Conservation (phyloP, 495 filamentous ascomycete species). For the Aspergillus cavernicola region DNA sequence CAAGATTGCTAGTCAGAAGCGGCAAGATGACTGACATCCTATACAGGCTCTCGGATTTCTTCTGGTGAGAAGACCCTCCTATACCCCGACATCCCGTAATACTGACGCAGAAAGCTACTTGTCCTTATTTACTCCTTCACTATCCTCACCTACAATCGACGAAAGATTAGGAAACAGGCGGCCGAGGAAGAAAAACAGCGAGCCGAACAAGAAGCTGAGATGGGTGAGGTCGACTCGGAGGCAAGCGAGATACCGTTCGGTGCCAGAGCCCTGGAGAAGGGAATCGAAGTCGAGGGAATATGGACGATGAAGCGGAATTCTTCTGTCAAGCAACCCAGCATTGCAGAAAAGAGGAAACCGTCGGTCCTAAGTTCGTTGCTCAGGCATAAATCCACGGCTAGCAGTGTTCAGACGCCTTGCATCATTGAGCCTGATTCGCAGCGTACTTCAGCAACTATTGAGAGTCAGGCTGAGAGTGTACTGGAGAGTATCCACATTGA, state of each 20-base stretch:
- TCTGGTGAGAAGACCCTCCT: conserved; percentile 47
- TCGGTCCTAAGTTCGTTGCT: conserved; percentile 13
- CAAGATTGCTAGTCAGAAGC: not conserved
- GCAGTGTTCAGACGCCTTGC: conserved; percentile 4
- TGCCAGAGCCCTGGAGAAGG: conserved; percentile 80
- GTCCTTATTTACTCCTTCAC: conserved; percentile 43
- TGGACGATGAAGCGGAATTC: conserved; percentile 59
- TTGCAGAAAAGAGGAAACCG: conserved; percentile 16
- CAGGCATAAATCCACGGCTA: not conserved
- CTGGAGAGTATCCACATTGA: conserved; percentile 8
- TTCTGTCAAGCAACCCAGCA: conserved; percentile 14
- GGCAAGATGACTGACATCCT: conserved; percentile 12
- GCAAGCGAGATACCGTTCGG: conserved; percentile 77
- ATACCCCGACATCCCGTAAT: not conserved
- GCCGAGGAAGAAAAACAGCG: conserved; percentile 62
- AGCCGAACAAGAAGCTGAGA: conserved; percentile 37
- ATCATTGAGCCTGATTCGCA: conserved; percentile 3
- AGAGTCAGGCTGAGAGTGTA: conserved; percentile 3
- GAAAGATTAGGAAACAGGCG: conserved; percentile 61
- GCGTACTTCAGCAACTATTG: conserved; percentile 8
- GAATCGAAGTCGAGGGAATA: conserved; percentile 82
- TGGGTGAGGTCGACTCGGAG: conserved; percentile 33
- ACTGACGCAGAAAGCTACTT: conserved; percentile 43
- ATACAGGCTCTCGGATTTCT: conserved; percentile 38
- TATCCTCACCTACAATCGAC: conserved; percentile 55